Percentiles rank a stretch among this genome's conserved stretches.
Conservation (phyloP, 2,329 filamentous ascomycete species). For the Alternaria viburni region DNA sequence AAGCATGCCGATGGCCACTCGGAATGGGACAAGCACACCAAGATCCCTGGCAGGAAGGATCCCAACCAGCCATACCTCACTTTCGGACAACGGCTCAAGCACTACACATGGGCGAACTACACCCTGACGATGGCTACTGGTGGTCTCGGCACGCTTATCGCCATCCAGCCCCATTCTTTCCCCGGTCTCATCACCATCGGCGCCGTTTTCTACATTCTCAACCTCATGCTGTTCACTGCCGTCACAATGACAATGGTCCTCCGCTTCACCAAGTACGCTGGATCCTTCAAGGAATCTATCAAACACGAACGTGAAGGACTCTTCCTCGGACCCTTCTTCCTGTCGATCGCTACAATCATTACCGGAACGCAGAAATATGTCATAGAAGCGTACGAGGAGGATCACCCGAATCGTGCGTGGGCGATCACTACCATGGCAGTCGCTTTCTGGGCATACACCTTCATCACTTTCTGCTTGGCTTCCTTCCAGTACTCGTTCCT, state of each 20-base stretch:
- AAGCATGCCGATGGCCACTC: slow-evolving; percentile 23
- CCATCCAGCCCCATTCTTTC: slow-evolving; percentile 54
- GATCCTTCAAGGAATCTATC: slow-evolving; percentile 54
- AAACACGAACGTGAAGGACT: slow-evolving; percentile 60
- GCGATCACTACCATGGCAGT: slow-evolving; percentile 49
- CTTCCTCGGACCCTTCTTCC: slow-evolving; percentile 55
- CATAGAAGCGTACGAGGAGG: slow-evolving; percentile 39
- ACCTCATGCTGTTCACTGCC: slow-evolving; percentile 55
- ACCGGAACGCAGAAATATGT: slow-evolving; percentile 50
- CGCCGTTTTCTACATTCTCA: slow-evolving; percentile 58
- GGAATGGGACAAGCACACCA: slow-evolving; percentile 33
- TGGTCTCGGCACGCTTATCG: slow-evolving; percentile 53
- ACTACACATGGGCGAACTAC: slow-evolving; percentile 59
- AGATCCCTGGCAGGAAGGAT: slow-evolving; percentile 40
- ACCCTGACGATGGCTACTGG: slow-evolving; percentile 58
- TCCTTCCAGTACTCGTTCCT: slow-evolving; percentile 66
- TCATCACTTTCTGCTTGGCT: slow-evolving; percentile 49
- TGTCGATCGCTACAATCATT: slow-evolving; percentile 51
- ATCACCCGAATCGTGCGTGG: slow-evolving; percentile 51
- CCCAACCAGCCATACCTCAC: slow-evolving; percentile 42
- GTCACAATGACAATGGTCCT: slow-evolving; percentile 43
- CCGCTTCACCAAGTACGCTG: slow-evolving; percentile 55
- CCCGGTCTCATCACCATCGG: slow-evolving; percentile 59
- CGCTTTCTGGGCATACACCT: slow-evolving; percentile 54
- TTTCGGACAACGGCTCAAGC: slow-evolving; percentile 35